These are phyloP conservation scores for Exsudoporus frostii DNA, from an alignment of 768 basidiomycete genomes.

Conservation along the genomic window DNA sequence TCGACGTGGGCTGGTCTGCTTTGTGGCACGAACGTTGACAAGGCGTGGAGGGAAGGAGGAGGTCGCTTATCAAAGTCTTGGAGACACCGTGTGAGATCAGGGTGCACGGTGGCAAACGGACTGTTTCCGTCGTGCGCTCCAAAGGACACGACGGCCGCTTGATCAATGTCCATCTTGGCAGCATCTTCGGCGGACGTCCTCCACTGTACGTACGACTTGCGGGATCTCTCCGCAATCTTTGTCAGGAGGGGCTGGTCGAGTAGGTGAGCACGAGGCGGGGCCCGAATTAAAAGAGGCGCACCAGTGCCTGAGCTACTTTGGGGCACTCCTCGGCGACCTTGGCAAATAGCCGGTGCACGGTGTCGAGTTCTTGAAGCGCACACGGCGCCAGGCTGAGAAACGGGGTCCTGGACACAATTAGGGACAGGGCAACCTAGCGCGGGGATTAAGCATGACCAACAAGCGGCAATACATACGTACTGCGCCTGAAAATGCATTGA, in stretches of 20 bases:
- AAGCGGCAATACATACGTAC: conserved; percentile 38
- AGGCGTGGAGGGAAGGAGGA: conserved; percentile 16
- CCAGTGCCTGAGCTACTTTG: conserved; percentile 57
- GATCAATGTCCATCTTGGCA: conserved; percentile 29
- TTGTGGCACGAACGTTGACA: conserved; percentile 26
- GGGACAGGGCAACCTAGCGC: conserved; percentile 56
- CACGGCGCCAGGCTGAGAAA: conserved; percentile 53
- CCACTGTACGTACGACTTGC: conserved; percentile 43
- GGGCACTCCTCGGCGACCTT: conserved; percentile 58
- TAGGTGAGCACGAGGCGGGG: conserved; percentile 7
- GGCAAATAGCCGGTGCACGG: conserved; percentile 53
- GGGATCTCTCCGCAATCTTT: conserved; percentile 51
- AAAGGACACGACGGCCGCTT: background rate
- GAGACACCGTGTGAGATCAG: conserved; percentile 24
- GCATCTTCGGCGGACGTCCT: conserved; percentile 21
- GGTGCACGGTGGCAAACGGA: conserved; percentile 24
- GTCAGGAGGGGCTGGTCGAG: conserved; percentile 49
- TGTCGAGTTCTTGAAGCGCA: conserved; percentile 60
- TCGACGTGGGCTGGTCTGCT: conserved; percentile 15
- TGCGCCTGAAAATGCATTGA: conserved; percentile 68
- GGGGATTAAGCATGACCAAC: background rate
- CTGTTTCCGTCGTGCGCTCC: background rate
- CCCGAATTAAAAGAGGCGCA: conserved; percentile 27
- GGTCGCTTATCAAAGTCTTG: conserved; percentile 22
- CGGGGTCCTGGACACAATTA: conserved; percentile 63